Conservation (phyloP, 2,329 filamentous ascomycete species). For the Raffaelea albimanens region DNA sequence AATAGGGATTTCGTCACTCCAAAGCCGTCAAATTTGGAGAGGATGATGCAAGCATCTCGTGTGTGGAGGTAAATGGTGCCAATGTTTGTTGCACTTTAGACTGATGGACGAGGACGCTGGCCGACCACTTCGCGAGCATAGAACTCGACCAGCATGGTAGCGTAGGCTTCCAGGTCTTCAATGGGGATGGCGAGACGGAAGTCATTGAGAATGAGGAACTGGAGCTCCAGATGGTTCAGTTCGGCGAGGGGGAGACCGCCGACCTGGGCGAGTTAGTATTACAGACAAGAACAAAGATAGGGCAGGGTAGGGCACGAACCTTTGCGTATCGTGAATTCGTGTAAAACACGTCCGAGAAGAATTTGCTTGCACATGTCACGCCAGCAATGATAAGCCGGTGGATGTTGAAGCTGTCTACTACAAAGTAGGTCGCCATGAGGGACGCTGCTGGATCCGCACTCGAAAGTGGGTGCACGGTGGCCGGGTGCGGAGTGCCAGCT, state of each 20-base stretch:
- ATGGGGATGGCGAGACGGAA: constrained; percentile 89
- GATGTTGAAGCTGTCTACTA: constrained; percentile 98
- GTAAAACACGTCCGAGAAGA: constrained; percentile 98
- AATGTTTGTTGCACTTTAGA: no score
- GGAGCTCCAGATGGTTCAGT: constrained; percentile 90
- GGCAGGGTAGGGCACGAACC: constrained; percentile 43
- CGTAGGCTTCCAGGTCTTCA: constrained; percentile 93
- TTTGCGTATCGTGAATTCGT: constrained; percentile 99
- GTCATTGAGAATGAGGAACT: constrained; percentile 92
- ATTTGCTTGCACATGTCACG: constrained; percentile 97
- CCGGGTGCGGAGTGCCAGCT: not conserved
- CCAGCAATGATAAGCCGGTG: constrained; percentile 93
- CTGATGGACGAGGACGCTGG: constrained; percentile 18
- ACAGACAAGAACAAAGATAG: not conserved
- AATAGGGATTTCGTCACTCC: no score
- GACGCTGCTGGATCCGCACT: not conserved
- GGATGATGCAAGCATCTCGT: not conserved
- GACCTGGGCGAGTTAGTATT: constrained; percentile 50
- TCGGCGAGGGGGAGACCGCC: constrained; percentile 86
- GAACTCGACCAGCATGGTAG: constrained; percentile 97
- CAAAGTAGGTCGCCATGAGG: constrained; percentile 54
- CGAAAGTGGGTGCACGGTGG: not conserved
- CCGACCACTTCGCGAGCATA: constrained; percentile 81
- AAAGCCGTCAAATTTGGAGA: no score
- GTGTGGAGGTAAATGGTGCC: not conserved